Evolutionary conservation across 1,284 basidiomycete genomes (phyloP).

Genomic region (Vanrija sp.): DNA sequence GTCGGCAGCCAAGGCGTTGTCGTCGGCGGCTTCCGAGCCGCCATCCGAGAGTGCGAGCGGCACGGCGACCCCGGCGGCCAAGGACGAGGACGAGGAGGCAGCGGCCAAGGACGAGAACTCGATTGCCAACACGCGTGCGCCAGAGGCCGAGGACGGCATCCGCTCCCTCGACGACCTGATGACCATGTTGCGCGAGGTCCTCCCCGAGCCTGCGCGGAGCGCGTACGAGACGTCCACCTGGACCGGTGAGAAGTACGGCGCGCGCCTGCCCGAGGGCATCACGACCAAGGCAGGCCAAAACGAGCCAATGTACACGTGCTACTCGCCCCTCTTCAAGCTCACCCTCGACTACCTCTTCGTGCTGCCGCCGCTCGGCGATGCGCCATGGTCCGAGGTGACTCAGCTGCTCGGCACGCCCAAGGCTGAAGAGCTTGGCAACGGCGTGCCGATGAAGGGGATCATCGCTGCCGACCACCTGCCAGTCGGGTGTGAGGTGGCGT

Average conservation of each 20-base stretch:
- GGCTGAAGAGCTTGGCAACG: conserved; percentile 63
- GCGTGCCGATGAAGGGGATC: conserved; percentile 72
- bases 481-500: conserved; percentile 53
- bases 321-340: conserved; percentile 61
- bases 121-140: conserved; percentile 71
- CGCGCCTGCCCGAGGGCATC: conserved; percentile 49
- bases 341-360: conserved; percentile 83
- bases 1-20: conserved; percentile 59
- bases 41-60: conserved; percentile 8
- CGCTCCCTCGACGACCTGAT: conserved; percentile 62
- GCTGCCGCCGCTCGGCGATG: conserved; percentile 33
- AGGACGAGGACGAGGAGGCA: conserved; percentile 47
- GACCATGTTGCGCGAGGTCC: conserved; percentile 52
- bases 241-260: conserved; percentile 51
- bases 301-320: conserved; percentile 59
- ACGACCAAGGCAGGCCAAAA: conserved; percentile 53
- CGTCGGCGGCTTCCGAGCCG: neutral
- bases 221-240: conserved; percentile 56
- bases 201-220: conserved; percentile 25
- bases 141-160: conserved; percentile 65
- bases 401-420: conserved; percentile 64
- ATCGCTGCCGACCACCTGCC: conserved; percentile 86
- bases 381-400: conserved; percentile 52
- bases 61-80: conserved; percentile 37
- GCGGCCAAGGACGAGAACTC: conserved; percentile 57